Evolutionary conservation across 805 yeast species (phyloP).

Genomic region (Candida corydali): DNA sequence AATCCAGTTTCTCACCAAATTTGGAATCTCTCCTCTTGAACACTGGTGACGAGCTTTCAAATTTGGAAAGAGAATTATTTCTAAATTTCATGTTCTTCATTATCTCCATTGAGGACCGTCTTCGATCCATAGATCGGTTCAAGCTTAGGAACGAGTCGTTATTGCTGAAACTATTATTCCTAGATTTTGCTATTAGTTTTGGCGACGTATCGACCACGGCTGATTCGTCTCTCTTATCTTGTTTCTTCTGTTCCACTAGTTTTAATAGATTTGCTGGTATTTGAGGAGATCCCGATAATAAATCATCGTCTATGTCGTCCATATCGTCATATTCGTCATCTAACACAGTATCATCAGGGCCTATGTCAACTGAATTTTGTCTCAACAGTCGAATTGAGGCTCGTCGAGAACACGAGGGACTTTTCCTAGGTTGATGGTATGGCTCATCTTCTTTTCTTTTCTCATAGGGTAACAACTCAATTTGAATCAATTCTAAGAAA

Average conservation of each 20-base stretch:
- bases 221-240: slow-evolving; percentile 17
- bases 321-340: slow-evolving; percentile 29
- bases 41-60: slow-evolving; percentile 8
- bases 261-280: slow-evolving; percentile 58
- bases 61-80: slow-evolving; percentile 3
- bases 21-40: slow-evolving; percentile 4
- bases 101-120: slow-evolving; percentile 11
- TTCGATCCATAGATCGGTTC: slow-evolving; percentile 20
- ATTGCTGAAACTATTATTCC: slow-evolving; percentile 20
- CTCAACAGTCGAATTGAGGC: slow-evolving; percentile 2
- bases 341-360: slow-evolving; percentile 1
- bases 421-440: background rate
- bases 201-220: slow-evolving; percentile 17
- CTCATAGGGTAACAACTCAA: slow-evolving; percentile 46
- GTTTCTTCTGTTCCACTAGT: slow-evolving; percentile 48
- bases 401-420: background rate
- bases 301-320: slow-evolving; percentile 41
- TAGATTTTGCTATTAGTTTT: slow-evolving; percentile 7
- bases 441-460: slow-evolving; percentile 1
- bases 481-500: slow-evolving; percentile 68
- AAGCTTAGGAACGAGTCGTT: slow-evolving; percentile 13
- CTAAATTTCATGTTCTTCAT: slow-evolving; percentile 15
- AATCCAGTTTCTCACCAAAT: slow-evolving; percentile 20
- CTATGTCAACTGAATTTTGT: slow-evolving; percentile 5
- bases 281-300: slow-evolving; percentile 62